Evolutionary conservation across 2,329 filamentous ascomycete genomes (phyloP).

Genomic region (Trichophyton mentagrophytes): DNA sequence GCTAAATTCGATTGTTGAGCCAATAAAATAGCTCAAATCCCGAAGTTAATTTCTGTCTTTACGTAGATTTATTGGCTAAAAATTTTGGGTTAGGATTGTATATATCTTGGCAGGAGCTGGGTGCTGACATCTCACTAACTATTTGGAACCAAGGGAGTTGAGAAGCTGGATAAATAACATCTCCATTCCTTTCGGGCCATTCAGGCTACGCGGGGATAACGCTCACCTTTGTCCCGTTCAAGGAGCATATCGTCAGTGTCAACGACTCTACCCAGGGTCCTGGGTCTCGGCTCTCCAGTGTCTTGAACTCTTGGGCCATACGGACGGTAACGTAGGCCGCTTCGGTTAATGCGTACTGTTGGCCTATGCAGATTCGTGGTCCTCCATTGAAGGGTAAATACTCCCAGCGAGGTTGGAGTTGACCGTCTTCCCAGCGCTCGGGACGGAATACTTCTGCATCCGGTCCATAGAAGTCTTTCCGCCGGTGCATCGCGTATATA

Average conservation of each 20-base stretch:
- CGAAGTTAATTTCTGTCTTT: no score
- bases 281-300: conserved; percentile 28
- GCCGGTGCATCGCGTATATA: conserved; percentile 60
- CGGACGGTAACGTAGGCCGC: conserved; percentile 39
- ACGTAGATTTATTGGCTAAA: no score
- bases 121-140: no score
- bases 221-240: background rate
- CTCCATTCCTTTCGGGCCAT: background rate
- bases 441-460: conserved; percentile 39
- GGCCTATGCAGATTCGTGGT: conserved; percentile 43
- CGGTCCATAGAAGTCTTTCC: conserved; percentile 46
- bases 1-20: no score
- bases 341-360: conserved; percentile 47
- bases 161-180: no score
- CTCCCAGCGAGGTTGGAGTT: conserved; percentile 37
- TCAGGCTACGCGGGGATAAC: background rate
- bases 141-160: no score
- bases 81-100: no score
- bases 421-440: conserved; percentile 52
- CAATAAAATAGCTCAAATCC: no score
- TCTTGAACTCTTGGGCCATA: conserved; percentile 30
- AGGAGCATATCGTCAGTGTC: background rate
- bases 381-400: conserved; percentile 43
- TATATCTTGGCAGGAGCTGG: no score
- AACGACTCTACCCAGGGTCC: conserved; percentile 43